Evolutionary conservation across 75 land plant species (phyloP).

Genomic region (Larix kaempferi): DNA sequence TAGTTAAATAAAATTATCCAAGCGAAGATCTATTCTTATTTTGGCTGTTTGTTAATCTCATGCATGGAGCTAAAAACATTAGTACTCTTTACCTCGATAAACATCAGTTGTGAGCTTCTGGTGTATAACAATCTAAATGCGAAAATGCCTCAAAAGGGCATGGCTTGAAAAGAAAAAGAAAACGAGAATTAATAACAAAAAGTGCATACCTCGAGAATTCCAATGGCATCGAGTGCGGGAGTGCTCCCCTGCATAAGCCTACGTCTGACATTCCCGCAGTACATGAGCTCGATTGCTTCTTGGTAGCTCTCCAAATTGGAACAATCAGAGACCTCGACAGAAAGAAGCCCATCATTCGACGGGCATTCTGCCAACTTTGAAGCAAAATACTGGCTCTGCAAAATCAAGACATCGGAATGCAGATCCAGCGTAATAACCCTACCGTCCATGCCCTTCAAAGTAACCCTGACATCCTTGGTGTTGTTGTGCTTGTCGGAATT

Average conservation of each 20-base stretch:
- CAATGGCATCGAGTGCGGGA: slow-evolving; percentile 32
- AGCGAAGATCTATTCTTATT: no score
- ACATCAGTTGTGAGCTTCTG: no score
- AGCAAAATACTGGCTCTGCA: slow-evolving; percentile 54
- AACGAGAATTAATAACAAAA: no score
- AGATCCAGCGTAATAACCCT: slow-evolving; percentile 53
- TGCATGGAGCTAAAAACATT: no score
- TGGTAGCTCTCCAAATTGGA: slow-evolving; percentile 58
- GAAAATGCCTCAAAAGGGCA: no score
- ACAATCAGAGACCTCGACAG: slow-evolving; percentile 56
- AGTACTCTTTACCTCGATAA: no score
- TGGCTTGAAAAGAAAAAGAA: no score
- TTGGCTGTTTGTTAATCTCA: no score
- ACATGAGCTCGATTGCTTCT: slow-evolving; percentile 81
- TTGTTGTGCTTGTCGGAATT: neutral
- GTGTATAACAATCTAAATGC: no score
- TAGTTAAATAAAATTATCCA: no score
- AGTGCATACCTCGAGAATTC: slow-evolving; percentile 60
- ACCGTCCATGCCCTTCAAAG: slow-evolving; percentile 56
- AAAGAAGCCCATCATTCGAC: neutral
- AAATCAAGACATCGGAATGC: slow-evolving; percentile 44
- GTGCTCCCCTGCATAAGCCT: slow-evolving; percentile 53
- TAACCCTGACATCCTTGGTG: slow-evolving; percentile 48
- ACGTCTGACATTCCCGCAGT: slow-evolving; percentile 41
- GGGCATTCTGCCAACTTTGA: slow-evolving; percentile 37